phyloP scores from a whole-genome alignment of 139 green algal species.

The Eudorina sp. region DNA sequence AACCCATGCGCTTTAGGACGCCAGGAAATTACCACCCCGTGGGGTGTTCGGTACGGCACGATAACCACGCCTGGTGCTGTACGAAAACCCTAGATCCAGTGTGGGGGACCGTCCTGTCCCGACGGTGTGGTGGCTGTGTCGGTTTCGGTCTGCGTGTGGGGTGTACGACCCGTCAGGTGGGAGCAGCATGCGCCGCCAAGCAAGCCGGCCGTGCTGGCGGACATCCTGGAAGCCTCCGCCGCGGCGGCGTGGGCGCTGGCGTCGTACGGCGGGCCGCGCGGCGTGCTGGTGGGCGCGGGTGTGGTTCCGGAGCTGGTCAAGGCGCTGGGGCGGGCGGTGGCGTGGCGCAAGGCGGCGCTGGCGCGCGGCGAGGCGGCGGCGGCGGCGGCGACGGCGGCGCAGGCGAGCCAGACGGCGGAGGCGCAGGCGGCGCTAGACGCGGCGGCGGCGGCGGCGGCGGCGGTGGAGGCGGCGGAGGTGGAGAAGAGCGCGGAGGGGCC shows the following conservation, averaged over 20 bases:
- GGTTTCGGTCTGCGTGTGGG: too few species aligned
- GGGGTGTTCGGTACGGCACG: too few species aligned
- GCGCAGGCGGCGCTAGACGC: neutral
- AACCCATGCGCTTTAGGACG: too few species aligned
- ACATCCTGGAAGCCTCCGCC: conserved; percentile 30
- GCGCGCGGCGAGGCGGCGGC: neutral
- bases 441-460: neutral
- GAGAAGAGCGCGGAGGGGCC: neutral
- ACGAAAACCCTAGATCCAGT: too few species aligned
- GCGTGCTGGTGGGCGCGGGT: conserved; percentile 23
- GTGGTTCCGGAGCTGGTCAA: conserved; percentile 24
- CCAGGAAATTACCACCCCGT: too few species aligned
- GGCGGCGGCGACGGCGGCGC: neutral
- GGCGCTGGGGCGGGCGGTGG: neutral
- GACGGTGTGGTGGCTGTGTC: too few species aligned
- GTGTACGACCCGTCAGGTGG: neutral
- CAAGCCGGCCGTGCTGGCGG: neutral
- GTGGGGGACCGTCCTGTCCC: too few species aligned
- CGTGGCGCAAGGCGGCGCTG: conserved; percentile 1
- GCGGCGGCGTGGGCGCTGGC: conserved; percentile 41
- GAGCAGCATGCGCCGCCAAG: conserved; percentile 33
- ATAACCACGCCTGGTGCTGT: too few species aligned
- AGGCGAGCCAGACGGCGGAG: neutral
- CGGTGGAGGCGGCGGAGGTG: neutral
- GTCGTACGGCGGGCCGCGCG: conserved; percentile 16